Conservation (phyloP, 1,139 yeast species). For the Geotrichum aggregatum region DNA sequence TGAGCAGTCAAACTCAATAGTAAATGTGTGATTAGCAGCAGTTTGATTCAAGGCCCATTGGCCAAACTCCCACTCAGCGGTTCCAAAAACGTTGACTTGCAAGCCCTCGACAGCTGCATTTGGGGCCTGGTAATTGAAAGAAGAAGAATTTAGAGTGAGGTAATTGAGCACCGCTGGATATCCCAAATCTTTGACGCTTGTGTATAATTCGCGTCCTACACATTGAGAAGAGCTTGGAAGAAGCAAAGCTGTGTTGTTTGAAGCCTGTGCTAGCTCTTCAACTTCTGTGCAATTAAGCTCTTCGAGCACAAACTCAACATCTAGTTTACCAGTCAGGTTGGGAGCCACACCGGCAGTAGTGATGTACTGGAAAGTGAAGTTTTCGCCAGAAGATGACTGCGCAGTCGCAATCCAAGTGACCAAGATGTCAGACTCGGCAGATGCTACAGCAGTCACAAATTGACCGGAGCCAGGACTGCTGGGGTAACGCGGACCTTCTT, state of each 20-base stretch:
- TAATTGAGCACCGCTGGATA: conserved; percentile 19
- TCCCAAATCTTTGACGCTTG: conserved; percentile 15
- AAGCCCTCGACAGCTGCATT: conserved; percentile 9
- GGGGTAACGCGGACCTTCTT: conserved; percentile 19
- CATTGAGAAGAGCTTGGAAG: conserved; percentile 17
- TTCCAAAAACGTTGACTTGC: conserved; percentile 9
- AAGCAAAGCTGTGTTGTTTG: conserved; percentile 8
- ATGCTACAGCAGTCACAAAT: conserved; percentile 11
- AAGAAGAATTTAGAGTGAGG: background rate
- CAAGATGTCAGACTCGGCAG: conserved; percentile 6
- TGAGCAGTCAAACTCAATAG: conserved; percentile 7
- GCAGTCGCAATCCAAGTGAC: conserved; percentile 13
- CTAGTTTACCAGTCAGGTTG: conserved; percentile 12
- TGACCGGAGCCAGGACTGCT: conserved; percentile 18
- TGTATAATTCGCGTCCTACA: conserved; percentile 7
- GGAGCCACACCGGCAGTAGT: conserved; percentile 16
- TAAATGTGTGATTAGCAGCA: background rate
- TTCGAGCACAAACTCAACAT: background rate
- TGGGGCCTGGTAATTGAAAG: conserved; percentile 10
- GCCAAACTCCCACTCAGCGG: conserved; percentile 5
- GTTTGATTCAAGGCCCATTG: conserved; percentile 16
- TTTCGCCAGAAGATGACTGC: background rate
- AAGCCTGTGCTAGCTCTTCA: conserved; percentile 1
- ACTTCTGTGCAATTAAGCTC: conserved; percentile 2
- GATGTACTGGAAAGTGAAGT: conserved; percentile 10